phyloP scores from a whole-genome alignment of 306 rosid species.

The Lathyrus tuberosus region DNA sequence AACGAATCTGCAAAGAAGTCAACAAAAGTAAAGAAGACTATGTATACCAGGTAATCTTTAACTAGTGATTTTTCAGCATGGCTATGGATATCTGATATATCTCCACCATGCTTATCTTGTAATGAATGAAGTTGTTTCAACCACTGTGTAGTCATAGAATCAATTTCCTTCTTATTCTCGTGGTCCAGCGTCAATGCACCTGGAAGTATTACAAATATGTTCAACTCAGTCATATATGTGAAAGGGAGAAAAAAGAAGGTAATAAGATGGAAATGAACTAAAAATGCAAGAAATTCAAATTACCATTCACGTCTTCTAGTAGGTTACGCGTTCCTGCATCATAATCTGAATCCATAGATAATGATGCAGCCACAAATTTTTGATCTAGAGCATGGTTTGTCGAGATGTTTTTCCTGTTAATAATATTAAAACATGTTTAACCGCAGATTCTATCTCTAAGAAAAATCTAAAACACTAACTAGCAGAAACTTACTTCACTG shows the following conservation, averaged over 20 bases:
- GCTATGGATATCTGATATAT: slow-evolving; percentile 53
- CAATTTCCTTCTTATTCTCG: slow-evolving; percentile 69
- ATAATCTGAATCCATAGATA: slow-evolving; percentile 52
- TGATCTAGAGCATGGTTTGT: slow-evolving; percentile 53
- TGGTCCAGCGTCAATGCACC: slow-evolving; percentile 66
- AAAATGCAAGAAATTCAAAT: slow-evolving; percentile 22
- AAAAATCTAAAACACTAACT: slow-evolving; percentile 4
- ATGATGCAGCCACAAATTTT: slow-evolving; percentile 57
- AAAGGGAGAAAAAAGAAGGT: not conserved
- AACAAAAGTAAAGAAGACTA: slow-evolving; percentile 13
- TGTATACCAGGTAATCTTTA: slow-evolving; percentile 71
- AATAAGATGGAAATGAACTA: not conserved
- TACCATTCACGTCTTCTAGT: slow-evolving; percentile 69
- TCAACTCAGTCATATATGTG: slow-evolving; percentile 25
- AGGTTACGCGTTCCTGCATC: slow-evolving; percentile 51
- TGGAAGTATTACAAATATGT: slow-evolving; percentile 34
- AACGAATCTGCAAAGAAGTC: not conserved
- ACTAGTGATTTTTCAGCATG: slow-evolving; percentile 68
- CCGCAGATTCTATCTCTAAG: slow-evolving; percentile 1
- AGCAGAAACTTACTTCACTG: slow-evolving; percentile 63
- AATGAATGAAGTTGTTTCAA: slow-evolving; percentile 58
- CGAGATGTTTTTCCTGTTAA: slow-evolving; percentile 58
- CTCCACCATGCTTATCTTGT: slow-evolving; percentile 60
- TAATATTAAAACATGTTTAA: not conserved
- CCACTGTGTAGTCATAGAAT: slow-evolving; percentile 53